Evolutionary conservation across 2,329 filamentous ascomycete genomes (phyloP).

Genomic region (Orbilia oligospora): DNA sequence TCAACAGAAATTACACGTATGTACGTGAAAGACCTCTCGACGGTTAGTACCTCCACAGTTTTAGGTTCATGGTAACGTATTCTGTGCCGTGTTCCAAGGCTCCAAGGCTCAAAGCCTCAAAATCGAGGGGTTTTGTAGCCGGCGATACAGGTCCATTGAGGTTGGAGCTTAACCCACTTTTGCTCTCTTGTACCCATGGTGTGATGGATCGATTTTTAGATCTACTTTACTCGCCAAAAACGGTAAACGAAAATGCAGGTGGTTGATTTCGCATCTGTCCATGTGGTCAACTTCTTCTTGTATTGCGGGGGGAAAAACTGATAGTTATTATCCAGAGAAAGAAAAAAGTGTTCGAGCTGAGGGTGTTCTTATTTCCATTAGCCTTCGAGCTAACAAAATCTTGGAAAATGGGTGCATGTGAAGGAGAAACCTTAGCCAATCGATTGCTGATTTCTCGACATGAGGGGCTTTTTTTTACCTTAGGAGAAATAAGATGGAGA

Average conservation of each 20-base stretch:
- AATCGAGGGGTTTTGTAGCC: slow-evolving; percentile 29
- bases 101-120: slow-evolving; percentile 27
- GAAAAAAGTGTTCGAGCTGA: slow-evolving; percentile 18
- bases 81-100: slow-evolving; percentile 51
- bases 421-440: slow-evolving; percentile 45
- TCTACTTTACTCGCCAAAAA: slow-evolving; percentile 35
- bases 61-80: slow-evolving; percentile 37
- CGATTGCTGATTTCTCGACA: slow-evolving; percentile 28
- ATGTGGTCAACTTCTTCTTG: slow-evolving; percentile 48
- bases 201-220: slow-evolving; percentile 40
- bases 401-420: slow-evolving; percentile 40
- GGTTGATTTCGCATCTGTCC: slow-evolving; percentile 44
- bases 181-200: slow-evolving; percentile 17
- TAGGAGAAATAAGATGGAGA: slow-evolving; percentile 22
- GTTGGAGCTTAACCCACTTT: slow-evolving; percentile 36
- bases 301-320: slow-evolving; percentile 28
- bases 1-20: slow-evolving; percentile 29
- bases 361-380: slow-evolving; percentile 31
- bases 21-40: slow-evolving; percentile 12
- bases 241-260: slow-evolving; percentile 55
- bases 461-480: slow-evolving; percentile 24
- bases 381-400: slow-evolving; percentile 28
- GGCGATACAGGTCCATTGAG: slow-evolving; percentile 14
- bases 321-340: not conserved
- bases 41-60: slow-evolving; percentile 36